Percentiles rank a stretch among this genome's conserved stretches.
phyloP scores from a whole-genome alignment of 2,329 filamentous ascomycete genomes.

The Trichoderma koningiopsis region DNA sequence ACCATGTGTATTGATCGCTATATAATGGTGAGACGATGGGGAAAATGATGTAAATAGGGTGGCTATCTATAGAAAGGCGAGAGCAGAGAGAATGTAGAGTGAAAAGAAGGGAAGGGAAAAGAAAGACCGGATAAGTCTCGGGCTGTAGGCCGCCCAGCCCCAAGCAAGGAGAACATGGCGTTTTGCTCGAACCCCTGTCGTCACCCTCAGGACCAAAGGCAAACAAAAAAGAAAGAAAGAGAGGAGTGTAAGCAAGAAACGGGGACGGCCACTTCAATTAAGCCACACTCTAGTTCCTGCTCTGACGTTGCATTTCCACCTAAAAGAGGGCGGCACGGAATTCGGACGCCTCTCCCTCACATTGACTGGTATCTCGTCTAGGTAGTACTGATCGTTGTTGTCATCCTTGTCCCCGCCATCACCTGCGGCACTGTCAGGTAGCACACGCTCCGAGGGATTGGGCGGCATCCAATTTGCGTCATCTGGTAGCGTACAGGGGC shows the following conservation, averaged over 20 bases:
- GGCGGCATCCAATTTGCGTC: neutral
- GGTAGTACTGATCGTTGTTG: neutral
- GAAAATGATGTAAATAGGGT: neutral
- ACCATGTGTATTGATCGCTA: neutral
- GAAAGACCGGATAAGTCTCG: neutral
- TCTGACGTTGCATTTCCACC: neutral
- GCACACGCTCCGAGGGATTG: neutral
- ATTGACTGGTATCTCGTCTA: neutral
- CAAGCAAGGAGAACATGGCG: neutral
- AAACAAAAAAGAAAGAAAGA: neutral
- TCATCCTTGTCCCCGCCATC: neutral
- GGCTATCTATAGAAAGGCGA: neutral
- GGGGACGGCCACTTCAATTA: neutral
- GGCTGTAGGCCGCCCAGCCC: neutral
- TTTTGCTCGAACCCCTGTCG: neutral
- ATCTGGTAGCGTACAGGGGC: neutral
- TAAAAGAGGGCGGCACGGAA: neutral
- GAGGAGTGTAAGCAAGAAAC: neutral
- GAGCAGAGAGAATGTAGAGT: neutral
- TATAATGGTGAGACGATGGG: neutral
- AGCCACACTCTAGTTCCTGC: neutral
- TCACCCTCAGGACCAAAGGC: neutral
- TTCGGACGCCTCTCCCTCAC: neutral
- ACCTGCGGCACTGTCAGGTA: neutral
- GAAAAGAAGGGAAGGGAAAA: neutral